phyloP scores from a whole-genome alignment of 2,329 filamentous ascomycete genomes.

The Exophiala bonariae region DNA sequence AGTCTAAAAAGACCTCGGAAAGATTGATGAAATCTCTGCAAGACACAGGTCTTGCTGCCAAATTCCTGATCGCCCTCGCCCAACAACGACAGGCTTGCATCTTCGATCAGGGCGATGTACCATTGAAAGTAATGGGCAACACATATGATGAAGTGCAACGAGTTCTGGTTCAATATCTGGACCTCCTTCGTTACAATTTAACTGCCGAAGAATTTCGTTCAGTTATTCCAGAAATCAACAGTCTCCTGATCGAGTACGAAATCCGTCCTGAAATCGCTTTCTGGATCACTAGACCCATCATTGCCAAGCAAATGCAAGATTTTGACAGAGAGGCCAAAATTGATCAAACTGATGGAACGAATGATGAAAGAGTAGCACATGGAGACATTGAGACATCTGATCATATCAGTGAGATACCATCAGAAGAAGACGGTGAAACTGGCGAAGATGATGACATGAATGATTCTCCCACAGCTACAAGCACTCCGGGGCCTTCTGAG shows the following conservation, averaged over 20 bases:
- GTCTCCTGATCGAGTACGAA: constrained; percentile 75
- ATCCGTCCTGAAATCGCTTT: constrained; percentile 81
- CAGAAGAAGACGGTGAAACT: constrained; percentile 34
- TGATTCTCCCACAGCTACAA: constrained; percentile 20
- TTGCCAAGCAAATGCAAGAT: constrained; percentile 63
- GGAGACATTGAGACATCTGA: constrained; percentile 33
- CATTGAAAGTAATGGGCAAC: constrained; percentile 85
- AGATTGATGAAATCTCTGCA: constrained; percentile 78
- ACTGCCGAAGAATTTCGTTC: constrained; percentile 73
- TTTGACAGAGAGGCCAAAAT: constrained; percentile 37
- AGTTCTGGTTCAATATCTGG: constrained; percentile 82
- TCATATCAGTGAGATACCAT: constrained; percentile 18
- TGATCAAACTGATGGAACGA: constrained; percentile 26
- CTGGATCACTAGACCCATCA: constrained; percentile 73
- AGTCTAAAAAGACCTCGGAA: constrained; percentile 71
- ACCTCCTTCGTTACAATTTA: constrained; percentile 80
- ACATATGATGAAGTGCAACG: constrained; percentile 88
- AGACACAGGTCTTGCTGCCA: constrained; percentile 74
- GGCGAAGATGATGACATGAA: constrained; percentile 39
- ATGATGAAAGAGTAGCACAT: constrained; percentile 26
- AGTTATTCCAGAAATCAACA: constrained; percentile 71
- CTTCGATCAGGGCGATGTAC: constrained; percentile 71
- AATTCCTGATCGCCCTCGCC: constrained; percentile 84
- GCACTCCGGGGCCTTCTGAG: constrained; percentile 16
- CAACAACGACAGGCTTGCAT: constrained; percentile 88